Conservation (phyloP, 495 filamentous ascomycete species). For the Xylaria flabelliformis region DNA sequence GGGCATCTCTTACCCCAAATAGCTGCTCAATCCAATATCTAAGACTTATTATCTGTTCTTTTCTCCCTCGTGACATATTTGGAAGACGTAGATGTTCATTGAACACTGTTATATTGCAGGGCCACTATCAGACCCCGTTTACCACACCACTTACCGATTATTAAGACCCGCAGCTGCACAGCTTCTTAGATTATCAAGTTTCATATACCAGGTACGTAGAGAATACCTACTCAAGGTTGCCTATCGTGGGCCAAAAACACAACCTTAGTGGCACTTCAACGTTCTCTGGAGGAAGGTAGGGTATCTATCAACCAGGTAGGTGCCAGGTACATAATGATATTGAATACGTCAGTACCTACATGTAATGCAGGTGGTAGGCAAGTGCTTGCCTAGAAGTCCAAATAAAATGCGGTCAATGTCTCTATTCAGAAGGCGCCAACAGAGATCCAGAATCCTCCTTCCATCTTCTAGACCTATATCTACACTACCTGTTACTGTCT, state of each 20-base stretch:
- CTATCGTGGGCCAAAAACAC: background rate
- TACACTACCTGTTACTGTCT: background rate
- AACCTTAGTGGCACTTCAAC: background rate
- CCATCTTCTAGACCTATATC: background rate
- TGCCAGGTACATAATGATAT: background rate
- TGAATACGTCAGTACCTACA: background rate
- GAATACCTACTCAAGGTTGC: background rate
- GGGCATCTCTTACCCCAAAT: background rate
- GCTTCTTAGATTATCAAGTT: background rate
- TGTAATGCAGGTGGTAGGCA: background rate
- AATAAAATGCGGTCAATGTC: background rate
- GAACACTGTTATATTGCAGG: background rate
- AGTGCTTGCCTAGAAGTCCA: background rate
- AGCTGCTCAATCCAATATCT: background rate
- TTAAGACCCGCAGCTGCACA: background rate
- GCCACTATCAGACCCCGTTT: background rate
- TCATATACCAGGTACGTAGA: background rate
- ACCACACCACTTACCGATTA: background rate
- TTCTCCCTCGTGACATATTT: background rate
- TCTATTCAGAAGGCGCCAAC: background rate
- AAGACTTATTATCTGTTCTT: too few relatives aligned
- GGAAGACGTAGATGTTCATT: background rate
- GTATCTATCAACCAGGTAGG: background rate
- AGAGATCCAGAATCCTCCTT: background rate
- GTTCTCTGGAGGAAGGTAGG: background rate